These are phyloP conservation scores for Pterothamnion heteromorphum DNA, from an alignment of 31 red algal genomes.

Conservation along the genomic window DNA sequence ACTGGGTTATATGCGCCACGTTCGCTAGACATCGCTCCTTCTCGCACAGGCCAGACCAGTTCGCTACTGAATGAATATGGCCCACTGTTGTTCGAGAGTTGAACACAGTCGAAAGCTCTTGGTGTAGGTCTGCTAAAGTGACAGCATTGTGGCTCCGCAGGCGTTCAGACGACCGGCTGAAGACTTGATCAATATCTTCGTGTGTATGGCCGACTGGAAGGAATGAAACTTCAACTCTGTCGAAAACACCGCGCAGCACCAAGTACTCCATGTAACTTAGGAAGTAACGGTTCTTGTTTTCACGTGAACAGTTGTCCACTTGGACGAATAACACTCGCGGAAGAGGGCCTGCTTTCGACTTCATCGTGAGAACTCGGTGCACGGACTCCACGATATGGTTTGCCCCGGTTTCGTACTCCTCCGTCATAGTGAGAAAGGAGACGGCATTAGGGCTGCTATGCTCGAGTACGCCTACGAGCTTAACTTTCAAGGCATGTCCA, in stretches of 20 bases:
- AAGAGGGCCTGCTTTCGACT: neutral
- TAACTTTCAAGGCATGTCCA: neutral
- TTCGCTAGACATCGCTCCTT: too few relatives aligned
- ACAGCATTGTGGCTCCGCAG: neutral
- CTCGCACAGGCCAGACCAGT: too few relatives aligned
- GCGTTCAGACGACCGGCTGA: neutral
- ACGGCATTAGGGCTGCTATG: neutral
- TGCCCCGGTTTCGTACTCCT: neutral
- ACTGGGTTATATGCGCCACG: too few relatives aligned
- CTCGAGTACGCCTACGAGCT: slow-evolving; percentile 1
- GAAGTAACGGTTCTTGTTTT: slow-evolving; percentile 20
- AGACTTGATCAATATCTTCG: slow-evolving; percentile 27
- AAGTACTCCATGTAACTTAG: neutral
- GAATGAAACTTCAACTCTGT: neutral
- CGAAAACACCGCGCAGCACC: neutral
- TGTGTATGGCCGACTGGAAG: slow-evolving; percentile 38
- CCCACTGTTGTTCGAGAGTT: neutral
- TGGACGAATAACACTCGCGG: neutral
- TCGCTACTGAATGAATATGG: too few relatives aligned
- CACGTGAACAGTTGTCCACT: neutral
- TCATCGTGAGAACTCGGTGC: neutral
- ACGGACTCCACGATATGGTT: slow-evolving; percentile 15
- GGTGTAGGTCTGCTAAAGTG: neutral
- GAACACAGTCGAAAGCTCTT: neutral
- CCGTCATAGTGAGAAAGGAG: neutral